Evolutionary conservation across 192 early-diverging fungal genomes (phyloP), one percentile per base, ranked within the genome.

Genomic region (Umbelopsis vinacea): DNA sequence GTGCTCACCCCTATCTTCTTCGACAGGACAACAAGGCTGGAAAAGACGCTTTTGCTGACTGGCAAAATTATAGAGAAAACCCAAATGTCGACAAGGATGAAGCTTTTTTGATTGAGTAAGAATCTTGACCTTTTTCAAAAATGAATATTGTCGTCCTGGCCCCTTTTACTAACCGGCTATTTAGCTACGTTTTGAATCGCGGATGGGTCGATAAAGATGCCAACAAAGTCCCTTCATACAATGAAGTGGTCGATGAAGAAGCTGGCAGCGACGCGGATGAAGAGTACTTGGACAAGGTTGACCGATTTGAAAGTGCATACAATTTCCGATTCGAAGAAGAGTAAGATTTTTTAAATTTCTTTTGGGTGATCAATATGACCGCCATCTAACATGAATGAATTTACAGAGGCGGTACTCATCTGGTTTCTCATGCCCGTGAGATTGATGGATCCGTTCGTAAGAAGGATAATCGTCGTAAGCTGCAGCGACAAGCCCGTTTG

Each of bases 241-340:
- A 91, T 52, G 91, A 94, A 55, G 88, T 95, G 70, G 84, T 91
- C 5, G 90, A 92, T n/a, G 87, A 92, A 0, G 79, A 85, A 21
- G 85, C 87, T 19, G 84, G 80, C 0, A 71, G 73, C 50, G 87
- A 88, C 54, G 89, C 86, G 78, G 94, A 89, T 48, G 92, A 94
- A 73, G 88, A 92, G 55, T 83, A 86, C n/a, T 82, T 93, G 24
- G 95, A 96, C 63, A 83, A 84, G 19, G 89, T 88, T 2, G 95
- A 97, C 40, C 84, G 91, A 52, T 98, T 97, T 74, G 97, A 98
- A 82, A 89, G 87, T 54, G 86, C 86, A 73, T 94, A 95, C 80
- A 98, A 98, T 70, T 96, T 97, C 84, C 88, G 97, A 53, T 97
- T 91, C 69, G 95, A 97, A 82, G 96, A 98, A 79, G 88, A 86